Conservation (phyloP, 2,329 filamentous ascomycete genomes). For the Hypoxylon sp. region DNA sequence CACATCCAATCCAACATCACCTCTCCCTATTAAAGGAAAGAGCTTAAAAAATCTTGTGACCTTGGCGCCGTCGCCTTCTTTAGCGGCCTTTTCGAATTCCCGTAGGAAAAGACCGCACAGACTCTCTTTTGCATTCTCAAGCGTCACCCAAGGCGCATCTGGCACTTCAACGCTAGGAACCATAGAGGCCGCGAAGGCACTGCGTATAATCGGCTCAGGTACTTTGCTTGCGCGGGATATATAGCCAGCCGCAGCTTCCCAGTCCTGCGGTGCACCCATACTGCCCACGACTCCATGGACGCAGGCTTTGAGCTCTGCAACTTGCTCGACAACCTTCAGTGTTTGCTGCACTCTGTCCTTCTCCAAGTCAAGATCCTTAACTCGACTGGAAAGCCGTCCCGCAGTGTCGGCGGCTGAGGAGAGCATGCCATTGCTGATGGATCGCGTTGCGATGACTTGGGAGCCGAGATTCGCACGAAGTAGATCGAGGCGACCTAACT, state of each 20-base stretch:
- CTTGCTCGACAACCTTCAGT: conserved; percentile 92
- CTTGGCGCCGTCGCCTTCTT: conserved; percentile 87
- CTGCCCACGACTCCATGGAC: conserved; percentile 93
- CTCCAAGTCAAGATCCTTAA: conserved; percentile 89
- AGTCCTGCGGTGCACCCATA: conserved; percentile 98
- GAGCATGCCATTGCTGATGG: conserved; percentile 92
- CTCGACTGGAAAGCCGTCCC: conserved; percentile 85
- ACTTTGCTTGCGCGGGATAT: conserved; percentile 86
- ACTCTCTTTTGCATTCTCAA: conserved; percentile 89
- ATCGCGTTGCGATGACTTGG: conserved; percentile 85
- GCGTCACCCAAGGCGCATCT: conserved; percentile 87
- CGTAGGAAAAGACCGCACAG: conserved; percentile 91
- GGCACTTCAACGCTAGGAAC: conserved; percentile 97
- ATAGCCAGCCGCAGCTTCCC: conserved; percentile 95
- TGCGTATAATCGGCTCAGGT: conserved; percentile 83
- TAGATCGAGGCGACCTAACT: conserved; percentile 88
- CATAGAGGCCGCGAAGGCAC: conserved; percentile 89
- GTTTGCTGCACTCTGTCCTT: conserved; percentile 93
- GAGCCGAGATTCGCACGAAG: conserved; percentile 89
- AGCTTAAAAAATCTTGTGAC: conserved; percentile 98
- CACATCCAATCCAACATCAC: conserved; percentile 91
- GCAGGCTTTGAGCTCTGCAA: conserved; percentile 96
- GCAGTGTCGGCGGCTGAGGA: conserved; percentile 88
- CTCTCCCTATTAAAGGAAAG: conserved; percentile 91
- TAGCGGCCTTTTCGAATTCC: conserved; percentile 93